These are phyloP conservation scores for Rhodotorula sp. DNA, from an alignment of 1,284 basidiomycete species.

Conservation along the genomic window DNA sequence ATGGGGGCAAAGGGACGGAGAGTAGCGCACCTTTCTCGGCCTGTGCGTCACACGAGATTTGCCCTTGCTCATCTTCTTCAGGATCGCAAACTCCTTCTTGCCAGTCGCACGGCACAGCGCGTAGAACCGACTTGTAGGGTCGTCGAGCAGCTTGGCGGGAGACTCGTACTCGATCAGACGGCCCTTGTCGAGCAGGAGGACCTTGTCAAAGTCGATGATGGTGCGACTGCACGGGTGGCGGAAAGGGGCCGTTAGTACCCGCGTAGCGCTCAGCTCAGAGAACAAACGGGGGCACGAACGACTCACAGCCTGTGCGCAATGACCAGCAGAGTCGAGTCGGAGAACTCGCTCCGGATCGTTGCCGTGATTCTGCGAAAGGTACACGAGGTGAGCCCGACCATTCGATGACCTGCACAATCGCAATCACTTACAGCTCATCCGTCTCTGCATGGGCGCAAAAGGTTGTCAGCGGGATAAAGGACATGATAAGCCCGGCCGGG, in stretches of 20 bases:
- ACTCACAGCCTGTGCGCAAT: conserved; percentile 59
- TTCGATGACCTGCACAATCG: neutral
- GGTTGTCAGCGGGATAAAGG: neutral
- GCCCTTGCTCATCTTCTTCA: conserved; percentile 34
- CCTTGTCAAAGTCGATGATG: conserved; percentile 51
- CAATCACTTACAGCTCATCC: conserved; percentile 61
- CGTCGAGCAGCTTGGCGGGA: conserved; percentile 52
- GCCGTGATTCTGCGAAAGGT: conserved; percentile 55
- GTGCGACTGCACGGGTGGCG: conserved; percentile 44
- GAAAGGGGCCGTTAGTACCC: neutral
- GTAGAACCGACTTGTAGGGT: conserved; percentile 39
- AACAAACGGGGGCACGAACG: fast-evolving
- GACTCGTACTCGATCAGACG: conserved; percentile 55
- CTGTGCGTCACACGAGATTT: conserved; percentile 30
- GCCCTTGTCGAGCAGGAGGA: conserved; percentile 51
- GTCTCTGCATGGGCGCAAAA: conserved; percentile 53
- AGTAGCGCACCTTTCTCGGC: conserved; percentile 25
- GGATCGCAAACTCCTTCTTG: conserved; percentile 34
- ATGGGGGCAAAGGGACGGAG: neutral
- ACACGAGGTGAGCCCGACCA: no score
- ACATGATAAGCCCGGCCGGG: no score
- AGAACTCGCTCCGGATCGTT: conserved; percentile 71
- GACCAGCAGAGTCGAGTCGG: conserved; percentile 64
- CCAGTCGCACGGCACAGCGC: conserved; percentile 37
- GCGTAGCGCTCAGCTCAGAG: fast-evolving